These are phyloP conservation scores for Peltaster fructicola DNA, from an alignment of 2,329 filamentous ascomycete genomes.

Conservation along the genomic window DNA sequence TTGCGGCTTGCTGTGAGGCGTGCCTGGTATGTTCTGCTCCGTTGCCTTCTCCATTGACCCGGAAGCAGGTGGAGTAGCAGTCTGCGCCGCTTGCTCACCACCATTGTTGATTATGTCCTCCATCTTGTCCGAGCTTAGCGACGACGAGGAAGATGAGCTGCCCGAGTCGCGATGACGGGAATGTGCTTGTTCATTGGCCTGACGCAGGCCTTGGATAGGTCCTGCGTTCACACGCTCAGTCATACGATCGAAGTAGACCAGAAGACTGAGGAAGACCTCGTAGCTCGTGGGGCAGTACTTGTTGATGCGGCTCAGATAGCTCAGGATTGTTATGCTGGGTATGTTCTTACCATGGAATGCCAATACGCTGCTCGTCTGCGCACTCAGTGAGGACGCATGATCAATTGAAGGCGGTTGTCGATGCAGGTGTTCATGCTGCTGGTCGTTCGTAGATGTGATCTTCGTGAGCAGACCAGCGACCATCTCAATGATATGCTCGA, in stretches of 20 bases:
- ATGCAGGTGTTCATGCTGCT: constrained; percentile 81
- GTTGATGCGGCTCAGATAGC: constrained; percentile 88
- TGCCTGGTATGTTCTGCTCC: constrained; percentile 18
- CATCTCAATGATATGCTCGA: constrained; percentile 96
- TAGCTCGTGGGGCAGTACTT: constrained; percentile 98
- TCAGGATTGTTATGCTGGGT: constrained; percentile 88
- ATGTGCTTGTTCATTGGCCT: constrained; percentile 31
- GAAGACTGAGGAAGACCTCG: constrained; percentile 84
- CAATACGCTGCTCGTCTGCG: constrained; percentile 56
- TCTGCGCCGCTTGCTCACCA: constrained; percentile 19
- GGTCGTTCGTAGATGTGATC: constrained; percentile 91
- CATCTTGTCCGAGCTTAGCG: constrained; percentile 13
- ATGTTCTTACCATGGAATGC: constrained; percentile 98
- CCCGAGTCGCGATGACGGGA: constrained; percentile 11
- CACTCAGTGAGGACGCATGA: constrained; percentile 36
- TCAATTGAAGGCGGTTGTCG: constrained; percentile 48
- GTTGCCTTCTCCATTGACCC: constrained; percentile 27
- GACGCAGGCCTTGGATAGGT: constrained; percentile 47
- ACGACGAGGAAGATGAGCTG: constrained; percentile 9
- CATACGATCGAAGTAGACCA: constrained; percentile 99
- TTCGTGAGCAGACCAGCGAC: constrained; percentile 90
- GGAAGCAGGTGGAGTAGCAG: constrained; percentile 31
- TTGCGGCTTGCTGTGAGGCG: constrained; percentile 19
- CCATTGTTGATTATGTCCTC: constrained; percentile 10
- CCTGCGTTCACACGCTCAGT: constrained; percentile 82